Evolutionary conservation across 192 early-diverging fungal genomes (phyloP).

Genomic region (Entrophospora sp.): DNA sequence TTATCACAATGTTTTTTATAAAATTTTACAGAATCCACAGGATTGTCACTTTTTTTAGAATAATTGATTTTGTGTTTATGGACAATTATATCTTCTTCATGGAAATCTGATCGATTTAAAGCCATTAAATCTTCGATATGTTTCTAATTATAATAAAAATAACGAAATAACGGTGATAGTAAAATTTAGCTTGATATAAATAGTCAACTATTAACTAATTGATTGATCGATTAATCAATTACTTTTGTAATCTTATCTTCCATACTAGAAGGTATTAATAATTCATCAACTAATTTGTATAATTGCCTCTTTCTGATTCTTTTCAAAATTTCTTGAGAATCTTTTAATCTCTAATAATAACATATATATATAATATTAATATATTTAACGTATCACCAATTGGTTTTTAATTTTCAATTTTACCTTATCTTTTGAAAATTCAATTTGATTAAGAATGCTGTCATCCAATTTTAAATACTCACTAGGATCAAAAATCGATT

Average conservation of each 20-base stretch:
- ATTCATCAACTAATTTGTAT: slow-evolving; percentile 82
- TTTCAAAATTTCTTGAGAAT: slow-evolving; percentile 60
- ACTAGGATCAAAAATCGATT: slow-evolving; percentile 52
- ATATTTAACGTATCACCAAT: slow-evolving; percentile 24
- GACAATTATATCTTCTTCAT: slow-evolving; percentile 64
- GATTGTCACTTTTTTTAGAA: slow-evolving; percentile 80
- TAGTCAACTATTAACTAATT: background rate
- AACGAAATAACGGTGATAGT: no score
- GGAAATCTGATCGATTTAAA: slow-evolving; percentile 51
- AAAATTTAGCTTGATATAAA: no score
- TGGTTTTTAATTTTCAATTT: slow-evolving; percentile 20
- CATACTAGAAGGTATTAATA: slow-evolving; percentile 49
- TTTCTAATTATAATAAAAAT: slow-evolving; percentile 23
- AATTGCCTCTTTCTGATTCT: slow-evolving; percentile 72
- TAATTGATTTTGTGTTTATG: slow-evolving; percentile 67
- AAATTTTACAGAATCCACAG: slow-evolving; percentile 76
- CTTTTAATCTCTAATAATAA: slow-evolving; percentile 37
- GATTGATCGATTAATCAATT: slow-evolving; percentile 9
- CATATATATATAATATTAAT: no score
- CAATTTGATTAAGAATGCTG: slow-evolving; percentile 66
- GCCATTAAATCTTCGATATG: slow-evolving; percentile 52
- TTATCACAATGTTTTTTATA: slow-evolving; percentile 30
- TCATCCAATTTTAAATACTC: slow-evolving; percentile 77
- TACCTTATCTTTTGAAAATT: slow-evolving; percentile 47
- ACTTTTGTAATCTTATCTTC: slow-evolving; percentile 32